These are phyloP conservation scores for Entomortierella lignicola DNA, from an alignment of 192 early-diverging fungal species.

Conservation along the genomic window DNA sequence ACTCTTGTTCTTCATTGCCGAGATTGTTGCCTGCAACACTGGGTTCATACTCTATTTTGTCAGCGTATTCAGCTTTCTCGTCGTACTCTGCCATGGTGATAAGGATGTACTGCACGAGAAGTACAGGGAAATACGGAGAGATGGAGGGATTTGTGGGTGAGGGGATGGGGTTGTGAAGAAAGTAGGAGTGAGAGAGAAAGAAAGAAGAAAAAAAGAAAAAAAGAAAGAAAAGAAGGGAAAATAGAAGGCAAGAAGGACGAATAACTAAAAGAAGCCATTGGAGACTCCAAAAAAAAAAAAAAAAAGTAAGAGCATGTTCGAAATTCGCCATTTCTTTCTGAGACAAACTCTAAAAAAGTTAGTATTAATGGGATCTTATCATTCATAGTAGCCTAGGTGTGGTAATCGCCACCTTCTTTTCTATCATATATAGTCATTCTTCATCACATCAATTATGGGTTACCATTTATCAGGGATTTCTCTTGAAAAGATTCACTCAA, in stretches of 20 bases:
- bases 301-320: no score
- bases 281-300: neutral
- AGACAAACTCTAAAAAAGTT: no score
- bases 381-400: no score
- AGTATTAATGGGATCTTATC: no score
- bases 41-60: neutral
- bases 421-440: no score
- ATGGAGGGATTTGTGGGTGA: neutral
- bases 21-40: neutral
- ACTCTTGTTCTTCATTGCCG: conserved; percentile 27
- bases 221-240: neutral
- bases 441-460: no score
- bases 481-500: no score
- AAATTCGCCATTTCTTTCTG: no score
- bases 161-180: neutral
- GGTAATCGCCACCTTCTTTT: no score
- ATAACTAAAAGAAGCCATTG: neutral
- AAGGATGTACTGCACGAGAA: neutral
- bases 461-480: no score
- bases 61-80: conserved; percentile 10
- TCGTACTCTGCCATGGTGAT: conserved; percentile 19
- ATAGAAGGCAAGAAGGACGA: conserved; percentile 5
- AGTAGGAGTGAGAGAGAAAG: neutral
- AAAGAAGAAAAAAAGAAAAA: neutral
- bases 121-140: neutral